Conservation (phyloP, 805 yeast species). For the Teunomyces tritomae region DNA sequence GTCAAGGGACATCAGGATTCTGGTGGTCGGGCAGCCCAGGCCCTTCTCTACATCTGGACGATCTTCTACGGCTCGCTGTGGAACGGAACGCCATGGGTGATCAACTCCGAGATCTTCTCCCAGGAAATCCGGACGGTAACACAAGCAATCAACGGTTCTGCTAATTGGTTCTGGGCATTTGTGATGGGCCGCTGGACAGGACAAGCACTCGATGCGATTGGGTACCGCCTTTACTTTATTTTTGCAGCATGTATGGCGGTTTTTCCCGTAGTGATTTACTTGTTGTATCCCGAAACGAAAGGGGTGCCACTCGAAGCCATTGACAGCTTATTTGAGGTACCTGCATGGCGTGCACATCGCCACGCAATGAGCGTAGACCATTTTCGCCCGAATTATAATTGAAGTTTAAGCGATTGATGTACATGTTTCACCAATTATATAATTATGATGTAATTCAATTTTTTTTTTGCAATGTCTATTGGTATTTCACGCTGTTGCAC, state of each 20-base stretch:
- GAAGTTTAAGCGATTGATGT: no score
- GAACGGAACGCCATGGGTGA: conserved; percentile 49
- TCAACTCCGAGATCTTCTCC: conserved; percentile 47
- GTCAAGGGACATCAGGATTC: conserved; percentile 25
- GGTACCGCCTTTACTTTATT: conserved; percentile 45
- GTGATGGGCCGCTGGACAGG: conserved; percentile 47
- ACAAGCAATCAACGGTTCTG: conserved; percentile 43
- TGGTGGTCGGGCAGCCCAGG: conserved; percentile 44
- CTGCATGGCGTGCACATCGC: conserved; percentile 31
- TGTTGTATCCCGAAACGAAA: conserved; percentile 39
- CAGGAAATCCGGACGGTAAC: conserved; percentile 42
- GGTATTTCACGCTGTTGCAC: conserved; percentile 30
- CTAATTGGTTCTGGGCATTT: conserved; percentile 52
- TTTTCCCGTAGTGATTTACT: conserved; percentile 26
- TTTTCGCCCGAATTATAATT: no score
- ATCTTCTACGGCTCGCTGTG: conserved; percentile 42
- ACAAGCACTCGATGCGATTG: conserved; percentile 41
- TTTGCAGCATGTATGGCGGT: conserved; percentile 31
- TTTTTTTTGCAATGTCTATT: no score
- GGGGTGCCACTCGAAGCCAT: conserved; percentile 34
- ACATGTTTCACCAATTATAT: no score
- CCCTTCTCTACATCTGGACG: conserved; percentile 47
- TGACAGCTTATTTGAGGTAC: conserved; percentile 31
- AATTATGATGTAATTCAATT: no score
- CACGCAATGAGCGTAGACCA: conserved; percentile 17